phyloP scores from a whole-genome alignment of 2,329 filamentous ascomycete genomes.

The Pyricularia sp. region DNA sequence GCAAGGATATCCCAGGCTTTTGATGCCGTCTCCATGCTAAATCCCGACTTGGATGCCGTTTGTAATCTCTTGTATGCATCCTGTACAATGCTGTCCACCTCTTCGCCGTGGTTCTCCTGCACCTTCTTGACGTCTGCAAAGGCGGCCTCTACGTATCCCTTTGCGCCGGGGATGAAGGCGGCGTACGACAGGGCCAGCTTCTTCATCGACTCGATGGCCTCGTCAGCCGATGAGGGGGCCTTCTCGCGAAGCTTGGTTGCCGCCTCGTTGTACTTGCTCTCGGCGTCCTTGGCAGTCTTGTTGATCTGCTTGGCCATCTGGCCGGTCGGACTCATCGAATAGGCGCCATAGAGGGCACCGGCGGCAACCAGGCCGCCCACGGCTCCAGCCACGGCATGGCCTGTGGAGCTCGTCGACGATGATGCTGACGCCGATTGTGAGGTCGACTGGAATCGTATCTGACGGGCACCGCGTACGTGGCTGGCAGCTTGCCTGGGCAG shows the following conservation, averaged over 20 bases:
- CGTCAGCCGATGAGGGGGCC: slow-evolving; percentile 51
- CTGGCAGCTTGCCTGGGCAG: neutral
- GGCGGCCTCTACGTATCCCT: slow-evolving; percentile 55
- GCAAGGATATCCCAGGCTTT: slow-evolving; percentile 54
- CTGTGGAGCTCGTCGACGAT: slow-evolving; percentile 10
- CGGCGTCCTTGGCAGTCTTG: slow-evolving; percentile 36
- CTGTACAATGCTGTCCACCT: slow-evolving; percentile 59
- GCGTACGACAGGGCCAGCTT: slow-evolving; percentile 51
- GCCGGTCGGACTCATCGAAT: slow-evolving; percentile 34
- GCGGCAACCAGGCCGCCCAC: slow-evolving; percentile 34
- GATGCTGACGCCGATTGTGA: neutral
- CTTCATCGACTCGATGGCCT: slow-evolving; percentile 44
- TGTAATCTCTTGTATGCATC: slow-evolving; percentile 62
- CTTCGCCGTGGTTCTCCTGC: slow-evolving; percentile 55
- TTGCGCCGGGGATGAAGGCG: slow-evolving; percentile 61
- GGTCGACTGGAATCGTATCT: slow-evolving; percentile 1
- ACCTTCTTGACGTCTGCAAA: slow-evolving; percentile 65
- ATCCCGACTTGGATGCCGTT: slow-evolving; percentile 45
- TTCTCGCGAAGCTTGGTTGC: slow-evolving; percentile 51
- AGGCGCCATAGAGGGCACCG: slow-evolving; percentile 30
- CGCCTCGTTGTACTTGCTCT: slow-evolving; percentile 50
- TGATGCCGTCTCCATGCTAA: slow-evolving; percentile 53
- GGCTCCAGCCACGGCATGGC: slow-evolving; percentile 29
- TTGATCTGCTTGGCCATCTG: slow-evolving; percentile 31
- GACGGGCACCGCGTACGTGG: neutral